Evolutionary conservation across 805 yeast species (phyloP).

Genomic region (Schizosaccharomyces japonicus): DNA sequence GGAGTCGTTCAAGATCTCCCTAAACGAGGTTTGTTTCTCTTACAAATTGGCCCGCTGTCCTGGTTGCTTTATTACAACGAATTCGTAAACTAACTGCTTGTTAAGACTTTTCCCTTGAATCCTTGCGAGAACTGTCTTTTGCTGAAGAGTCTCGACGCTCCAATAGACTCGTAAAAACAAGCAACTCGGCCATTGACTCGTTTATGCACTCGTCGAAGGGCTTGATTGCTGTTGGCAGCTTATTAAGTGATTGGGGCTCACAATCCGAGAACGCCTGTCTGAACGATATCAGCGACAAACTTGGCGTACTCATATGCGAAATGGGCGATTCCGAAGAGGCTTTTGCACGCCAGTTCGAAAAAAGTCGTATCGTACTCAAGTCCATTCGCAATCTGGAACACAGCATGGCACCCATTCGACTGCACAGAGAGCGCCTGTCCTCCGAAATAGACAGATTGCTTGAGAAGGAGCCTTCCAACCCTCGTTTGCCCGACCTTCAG

Average conservation of each 20-base stretch:
- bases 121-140: background rate
- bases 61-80: background rate
- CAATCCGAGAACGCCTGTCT: background rate
- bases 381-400: constrained; percentile 47
- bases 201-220: background rate
- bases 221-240: background rate
- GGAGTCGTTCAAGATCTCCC: background rate
- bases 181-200: background rate
- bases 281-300: constrained; percentile 1
- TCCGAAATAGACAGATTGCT: constrained; percentile 13
- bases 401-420: constrained; percentile 4
- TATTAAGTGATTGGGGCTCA: constrained; percentile 1
- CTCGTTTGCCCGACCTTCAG: constrained; percentile 51
- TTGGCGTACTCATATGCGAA: background rate
- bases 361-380: constrained; percentile 17
- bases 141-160: background rate
- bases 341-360: background rate
- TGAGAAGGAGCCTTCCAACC: constrained; percentile 10
- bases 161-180: background rate
- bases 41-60: background rate
- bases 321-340: background rate
- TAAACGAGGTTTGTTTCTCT: background rate
- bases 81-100: too few relatives aligned
- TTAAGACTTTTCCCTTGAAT: background rate
- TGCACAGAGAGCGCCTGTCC: constrained; percentile 2